Conservation (phyloP, 2,329 filamentous ascomycete genomes). For the Allantophomopsis lycopodina region DNA sequence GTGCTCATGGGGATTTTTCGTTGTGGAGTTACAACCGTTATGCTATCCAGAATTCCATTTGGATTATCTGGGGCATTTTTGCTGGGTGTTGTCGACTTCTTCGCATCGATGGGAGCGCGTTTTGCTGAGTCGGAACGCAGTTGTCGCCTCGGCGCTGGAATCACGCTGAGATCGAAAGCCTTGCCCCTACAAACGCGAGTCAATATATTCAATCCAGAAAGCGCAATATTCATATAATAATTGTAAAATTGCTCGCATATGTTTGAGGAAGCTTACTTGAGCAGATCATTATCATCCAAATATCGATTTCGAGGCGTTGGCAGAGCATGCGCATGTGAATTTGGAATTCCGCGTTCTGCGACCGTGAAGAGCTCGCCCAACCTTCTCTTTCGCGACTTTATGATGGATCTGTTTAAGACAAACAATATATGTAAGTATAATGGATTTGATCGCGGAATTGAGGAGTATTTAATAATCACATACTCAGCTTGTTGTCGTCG, state of each 20-base stretch:
- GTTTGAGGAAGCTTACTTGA: constrained; percentile 35
- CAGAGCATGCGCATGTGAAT: constrained; percentile 30
- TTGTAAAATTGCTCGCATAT: constrained; percentile 5
- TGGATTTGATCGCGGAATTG: background rate
- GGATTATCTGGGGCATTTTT: background rate
- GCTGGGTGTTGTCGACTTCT: background rate
- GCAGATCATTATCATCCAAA: constrained; percentile 40
- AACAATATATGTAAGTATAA: background rate
- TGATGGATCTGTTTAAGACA: background rate
- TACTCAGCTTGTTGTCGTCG: background rate
- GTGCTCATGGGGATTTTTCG: too few relatives aligned
- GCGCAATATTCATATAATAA: constrained; percentile 6
- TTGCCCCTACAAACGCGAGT: constrained; percentile 23
- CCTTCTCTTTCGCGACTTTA: constrained; percentile 60
- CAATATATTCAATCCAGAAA: constrained; percentile 7
- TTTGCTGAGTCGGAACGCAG: constrained; percentile 29
- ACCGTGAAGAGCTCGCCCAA: constrained; percentile 74
- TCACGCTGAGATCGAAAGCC: constrained; percentile 35
- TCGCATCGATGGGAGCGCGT: constrained; percentile 17
- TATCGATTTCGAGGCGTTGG: constrained; percentile 34
- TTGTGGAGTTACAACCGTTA: too few relatives aligned
- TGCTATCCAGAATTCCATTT: background rate
- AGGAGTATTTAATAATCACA: background rate
- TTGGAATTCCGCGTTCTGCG: constrained; percentile 26
- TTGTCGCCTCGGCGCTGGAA: constrained; percentile 31